Evolutionary conservation across 495 filamentous ascomycete species (phyloP).

Genomic region (Friedmanniomyces endolithicus): DNA sequence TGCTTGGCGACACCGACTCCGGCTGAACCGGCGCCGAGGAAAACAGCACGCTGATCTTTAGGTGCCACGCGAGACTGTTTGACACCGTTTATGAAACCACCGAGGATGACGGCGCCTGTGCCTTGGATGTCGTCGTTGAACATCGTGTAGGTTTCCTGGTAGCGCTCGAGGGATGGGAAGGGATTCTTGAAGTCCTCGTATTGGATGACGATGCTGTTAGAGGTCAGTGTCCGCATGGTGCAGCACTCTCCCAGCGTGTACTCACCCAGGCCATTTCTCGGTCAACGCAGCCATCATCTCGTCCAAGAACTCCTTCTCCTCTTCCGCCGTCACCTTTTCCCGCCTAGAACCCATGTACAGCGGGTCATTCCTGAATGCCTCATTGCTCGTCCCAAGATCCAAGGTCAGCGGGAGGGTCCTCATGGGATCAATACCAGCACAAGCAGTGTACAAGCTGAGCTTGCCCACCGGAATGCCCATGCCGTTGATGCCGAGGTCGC

Average conservation of each 20-base stretch:
- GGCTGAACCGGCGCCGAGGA: slow-evolving; percentile 89
- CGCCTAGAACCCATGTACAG: slow-evolving; percentile 83
- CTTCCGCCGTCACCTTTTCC: slow-evolving; percentile 64
- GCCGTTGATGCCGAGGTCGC: slow-evolving; percentile 91
- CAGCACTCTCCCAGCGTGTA: neutral
- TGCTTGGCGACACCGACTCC: slow-evolving; percentile 96
- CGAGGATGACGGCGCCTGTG: slow-evolving; percentile 89
- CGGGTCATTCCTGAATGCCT: slow-evolving; percentile 75
- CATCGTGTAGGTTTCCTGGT: slow-evolving; percentile 75
- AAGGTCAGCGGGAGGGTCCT: slow-evolving; percentile 84
- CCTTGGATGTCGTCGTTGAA: slow-evolving; percentile 99
- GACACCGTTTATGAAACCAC: slow-evolving; percentile 87
- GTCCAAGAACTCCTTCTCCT: slow-evolving; percentile 89
- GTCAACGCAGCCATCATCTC: slow-evolving; percentile 90
- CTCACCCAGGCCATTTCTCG: slow-evolving; percentile 71
- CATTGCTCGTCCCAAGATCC: slow-evolving; percentile 86
- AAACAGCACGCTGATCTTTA: slow-evolving; percentile 86
- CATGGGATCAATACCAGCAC: slow-evolving; percentile 87
- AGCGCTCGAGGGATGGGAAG: slow-evolving; percentile 84
- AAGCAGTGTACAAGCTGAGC: slow-evolving; percentile 85
- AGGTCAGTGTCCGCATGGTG: neutral
- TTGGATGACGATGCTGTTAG: slow-evolving; percentile 73
- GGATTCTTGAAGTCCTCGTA: slow-evolving; percentile 99
- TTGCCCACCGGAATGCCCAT: slow-evolving; percentile 97
- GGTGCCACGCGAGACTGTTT: slow-evolving; percentile 75